These are phyloP conservation scores for Hawksworthiomyces lignivorus DNA, from an alignment of 2,329 filamentous ascomycete genomes.

Conservation along the genomic window DNA sequence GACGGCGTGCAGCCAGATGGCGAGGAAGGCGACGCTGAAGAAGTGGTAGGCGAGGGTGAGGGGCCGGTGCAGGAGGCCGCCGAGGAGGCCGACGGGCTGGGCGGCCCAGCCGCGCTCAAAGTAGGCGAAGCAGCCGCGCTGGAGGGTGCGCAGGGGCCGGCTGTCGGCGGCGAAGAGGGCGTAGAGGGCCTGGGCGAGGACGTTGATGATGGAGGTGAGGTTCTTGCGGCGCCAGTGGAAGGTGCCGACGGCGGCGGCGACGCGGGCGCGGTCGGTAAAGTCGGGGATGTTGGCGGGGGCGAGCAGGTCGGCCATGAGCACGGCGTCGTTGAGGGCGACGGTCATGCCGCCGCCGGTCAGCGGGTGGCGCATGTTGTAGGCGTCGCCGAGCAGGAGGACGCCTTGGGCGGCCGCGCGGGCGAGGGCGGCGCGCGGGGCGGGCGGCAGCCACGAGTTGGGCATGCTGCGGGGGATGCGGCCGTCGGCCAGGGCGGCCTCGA, in stretches of 20 bases:
- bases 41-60: constrained; percentile 82
- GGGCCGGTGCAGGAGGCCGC: constrained; percentile 71
- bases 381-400: constrained; percentile 80
- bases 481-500: constrained; percentile 67
- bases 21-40: constrained; percentile 82
- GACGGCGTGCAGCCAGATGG: constrained; percentile 59
- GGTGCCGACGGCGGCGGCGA: constrained; percentile 59
- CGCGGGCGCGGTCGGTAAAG: constrained; percentile 57
- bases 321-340: constrained; percentile 87
- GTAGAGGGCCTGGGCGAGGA: constrained; percentile 93
- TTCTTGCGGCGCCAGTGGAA: constrained; percentile 88
- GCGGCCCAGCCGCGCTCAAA: constrained; percentile 71
- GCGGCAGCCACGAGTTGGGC: constrained; percentile 92
- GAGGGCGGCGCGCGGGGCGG: constrained; percentile 26
- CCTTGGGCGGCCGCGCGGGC: constrained; percentile 55
- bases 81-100: constrained; percentile 74
- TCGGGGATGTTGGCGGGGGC: constrained; percentile 59
- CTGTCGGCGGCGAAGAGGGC: constrained; percentile 82
- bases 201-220: constrained; percentile 85
- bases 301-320: constrained; percentile 68
- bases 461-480: constrained; percentile 73
- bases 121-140: constrained; percentile 87
- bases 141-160: constrained; percentile 67
- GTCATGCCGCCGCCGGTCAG: constrained; percentile 98
- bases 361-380: constrained; percentile 99